A percentile compares a stretch with the other conserved stretches of the same genome.
Evolutionary conservation across 345 rosid species (phyloP).

Genomic region (Aquilaria sinensis): DNA sequence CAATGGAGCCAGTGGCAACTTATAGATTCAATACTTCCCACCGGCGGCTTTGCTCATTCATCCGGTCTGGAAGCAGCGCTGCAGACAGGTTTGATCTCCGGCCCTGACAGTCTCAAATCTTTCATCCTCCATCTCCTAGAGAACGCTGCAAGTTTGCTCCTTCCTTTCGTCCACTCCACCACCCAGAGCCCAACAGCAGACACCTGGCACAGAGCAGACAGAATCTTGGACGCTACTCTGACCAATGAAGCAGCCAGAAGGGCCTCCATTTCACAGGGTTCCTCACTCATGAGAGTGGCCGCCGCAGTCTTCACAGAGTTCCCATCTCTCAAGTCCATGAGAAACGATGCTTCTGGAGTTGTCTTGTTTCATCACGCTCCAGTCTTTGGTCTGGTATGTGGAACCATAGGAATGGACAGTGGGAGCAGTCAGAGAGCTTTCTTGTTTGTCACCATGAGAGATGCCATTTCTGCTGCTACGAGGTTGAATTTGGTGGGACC

Average conservation of each 20-base stretch:
- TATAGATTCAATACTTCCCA: slow-evolving; percentile 84
- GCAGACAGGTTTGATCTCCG: slow-evolving; percentile 47
- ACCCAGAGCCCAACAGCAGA: slow-evolving; percentile 36
- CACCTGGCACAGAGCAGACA: slow-evolving; percentile 48
- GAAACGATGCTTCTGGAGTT: slow-evolving; percentile 30
- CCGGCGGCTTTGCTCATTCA: slow-evolving; percentile 90
- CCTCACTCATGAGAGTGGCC: slow-evolving; percentile 71
- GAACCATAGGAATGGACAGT: slow-evolving; percentile 57
- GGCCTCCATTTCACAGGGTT: slow-evolving; percentile 76
- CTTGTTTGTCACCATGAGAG: slow-evolving; percentile 70
- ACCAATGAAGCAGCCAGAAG: slow-evolving; percentile 68
- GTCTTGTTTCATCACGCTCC: slow-evolving; percentile 75
- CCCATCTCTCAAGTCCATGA: slow-evolving; percentile 44
- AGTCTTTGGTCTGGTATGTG: slow-evolving; percentile 71
- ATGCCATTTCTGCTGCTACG: slow-evolving; percentile 77
- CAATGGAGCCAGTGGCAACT: slow-evolving; percentile 96
- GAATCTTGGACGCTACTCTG: slow-evolving; percentile 52
- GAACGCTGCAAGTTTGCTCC: slow-evolving; percentile 69
- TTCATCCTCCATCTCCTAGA: slow-evolving; percentile 46
- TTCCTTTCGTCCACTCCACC: slow-evolving; percentile 69
- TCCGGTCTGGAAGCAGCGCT: slow-evolving; percentile 83
- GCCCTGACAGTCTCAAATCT: slow-evolving; percentile 42
- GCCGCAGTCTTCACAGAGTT: slow-evolving; percentile 59
- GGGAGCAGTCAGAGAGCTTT: slow-evolving; percentile 71
- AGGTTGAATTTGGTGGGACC: slow-evolving; percentile 83